Evolutionary conservation across 108 stramenopile species (phyloP), one percentile per base, ranked within the genome.

Genomic region (Pseudonitzschia delicatissima): DNA sequence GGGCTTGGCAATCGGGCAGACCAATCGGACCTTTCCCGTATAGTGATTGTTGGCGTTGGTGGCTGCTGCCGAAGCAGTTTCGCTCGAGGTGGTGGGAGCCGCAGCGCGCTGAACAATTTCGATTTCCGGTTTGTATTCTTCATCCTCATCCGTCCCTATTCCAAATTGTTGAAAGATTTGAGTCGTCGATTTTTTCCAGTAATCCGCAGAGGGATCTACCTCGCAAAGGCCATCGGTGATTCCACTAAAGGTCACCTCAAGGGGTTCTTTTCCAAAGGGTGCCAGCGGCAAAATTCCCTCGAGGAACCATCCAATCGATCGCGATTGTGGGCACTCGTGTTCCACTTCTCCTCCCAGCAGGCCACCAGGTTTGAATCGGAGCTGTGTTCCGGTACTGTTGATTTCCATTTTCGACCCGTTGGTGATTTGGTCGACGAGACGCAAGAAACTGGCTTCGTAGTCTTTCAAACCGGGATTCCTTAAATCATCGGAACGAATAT

Each of bases 341-440:
- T 82, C 76, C 5, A 94, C 62, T 3, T 76, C 68, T 21, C 99
- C 99, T 9, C 98, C 98, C 51, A 87, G 44, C 64, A 99, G 61
- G 34, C 96, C 80, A 27, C 99, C 99, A 4, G 99, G 99, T 29
- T 72, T 71, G 61, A 97, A 97, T 47, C 92, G 71, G 4, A 99
- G 70, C 62, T 88, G 88, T 23, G 99, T 98, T 25, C 99, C 99
- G 0, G 99, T 99, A 37, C 87, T 87, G 69, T 99, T 99, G 77
- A 99, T 99, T 69, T 98, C 97, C 28, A 99, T 87, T 48, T 78
- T 71, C 5, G 87, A 91, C 3, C 99, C 99, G 71, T 98, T 97
- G 48, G 97, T 98, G 76, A 99, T 83, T 48, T 76, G 74, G 62
- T 98, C 98, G 27, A 99, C 33, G 23, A 99, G 71, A 25, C 96